phyloP scores from a whole-genome alignment of 1,139 yeast genomes.

The Candida sp. region DNA sequence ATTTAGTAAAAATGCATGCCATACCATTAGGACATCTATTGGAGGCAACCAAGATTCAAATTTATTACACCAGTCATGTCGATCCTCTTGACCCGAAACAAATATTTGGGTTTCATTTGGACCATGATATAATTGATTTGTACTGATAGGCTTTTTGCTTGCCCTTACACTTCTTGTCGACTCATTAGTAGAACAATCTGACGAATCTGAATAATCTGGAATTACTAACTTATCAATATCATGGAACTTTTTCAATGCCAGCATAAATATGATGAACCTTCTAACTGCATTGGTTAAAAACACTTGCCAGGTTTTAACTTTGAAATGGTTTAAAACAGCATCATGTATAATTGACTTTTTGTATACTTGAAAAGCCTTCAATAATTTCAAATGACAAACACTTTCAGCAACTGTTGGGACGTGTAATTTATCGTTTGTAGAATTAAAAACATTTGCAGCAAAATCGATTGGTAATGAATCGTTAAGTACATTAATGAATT shows the following conservation, averaged over 20 bases:
- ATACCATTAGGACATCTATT: conserved; percentile 35
- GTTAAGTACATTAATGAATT: neutral
- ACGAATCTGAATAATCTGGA: neutral
- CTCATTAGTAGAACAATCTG: neutral
- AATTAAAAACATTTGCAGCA: neutral
- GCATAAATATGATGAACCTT: conserved; percentile 25
- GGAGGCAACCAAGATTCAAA: conserved; percentile 19
- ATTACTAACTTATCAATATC: neutral
- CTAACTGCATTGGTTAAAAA: conserved; percentile 26
- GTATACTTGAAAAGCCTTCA: conserved; percentile 20
- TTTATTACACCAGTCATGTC: neutral
- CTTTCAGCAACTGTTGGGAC: neutral
- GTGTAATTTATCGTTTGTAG: neutral
- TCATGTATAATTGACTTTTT: conserved; percentile 12
- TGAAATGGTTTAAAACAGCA: conserved; percentile 2
- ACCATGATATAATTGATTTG: conserved; percentile 1
- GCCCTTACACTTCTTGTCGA: neutral
- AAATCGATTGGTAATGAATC: neutral
- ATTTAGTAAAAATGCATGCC: conserved; percentile 26
- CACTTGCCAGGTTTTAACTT: conserved; percentile 24
- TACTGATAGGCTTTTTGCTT: neutral
- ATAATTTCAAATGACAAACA: conserved; percentile 23
- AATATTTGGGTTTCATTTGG: neutral
- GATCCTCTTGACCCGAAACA: neutral
- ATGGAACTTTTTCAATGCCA: conserved; percentile 11